Percentiles rank a stretch among this genome's conserved stretches.
Conservation (phyloP, 768 basidiomycete species). For the Amanita jacksonii region DNA sequence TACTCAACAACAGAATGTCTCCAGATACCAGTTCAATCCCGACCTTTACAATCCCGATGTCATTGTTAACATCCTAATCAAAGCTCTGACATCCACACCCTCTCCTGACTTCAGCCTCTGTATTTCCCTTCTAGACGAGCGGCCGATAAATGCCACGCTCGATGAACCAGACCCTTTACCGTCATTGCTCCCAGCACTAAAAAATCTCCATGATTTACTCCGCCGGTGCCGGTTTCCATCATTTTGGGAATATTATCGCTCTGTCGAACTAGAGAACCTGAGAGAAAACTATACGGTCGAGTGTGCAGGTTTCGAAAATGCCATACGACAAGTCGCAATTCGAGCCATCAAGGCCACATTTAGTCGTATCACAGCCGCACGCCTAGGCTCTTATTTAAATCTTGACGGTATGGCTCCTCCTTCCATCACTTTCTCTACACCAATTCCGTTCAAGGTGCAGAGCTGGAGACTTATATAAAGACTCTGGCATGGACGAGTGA, state of each 20-base stretch:
- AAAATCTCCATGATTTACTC: slow-evolving; percentile 57
- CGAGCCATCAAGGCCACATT: slow-evolving; percentile 74
- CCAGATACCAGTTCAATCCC: slow-evolving; percentile 93
- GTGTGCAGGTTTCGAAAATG: slow-evolving; percentile 72
- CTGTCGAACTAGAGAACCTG: slow-evolving; percentile 57
- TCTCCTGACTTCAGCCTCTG: slow-evolving; percentile 93
- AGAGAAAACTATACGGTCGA: slow-evolving; percentile 85
- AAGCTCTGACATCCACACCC: slow-evolving; percentile 77
- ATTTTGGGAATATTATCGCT: slow-evolving; percentile 74
- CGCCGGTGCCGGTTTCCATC: slow-evolving; percentile 82
- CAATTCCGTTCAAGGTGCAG: slow-evolving; percentile 30
- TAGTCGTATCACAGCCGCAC: slow-evolving; percentile 55
- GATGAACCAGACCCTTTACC: slow-evolving; percentile 83
- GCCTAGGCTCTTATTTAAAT: slow-evolving; percentile 66
- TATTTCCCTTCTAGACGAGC: slow-evolving; percentile 84
- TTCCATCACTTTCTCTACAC: background rate
- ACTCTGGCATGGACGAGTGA: slow-evolving; percentile 63
- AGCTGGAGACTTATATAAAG: slow-evolving; percentile 49
- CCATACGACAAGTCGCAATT: slow-evolving; percentile 69
- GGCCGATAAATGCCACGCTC: slow-evolving; percentile 38
- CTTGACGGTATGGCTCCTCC: slow-evolving; percentile 38
- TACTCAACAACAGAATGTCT: slow-evolving; percentile 8
- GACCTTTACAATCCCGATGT: slow-evolving; percentile 90
- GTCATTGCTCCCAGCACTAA: slow-evolving; percentile 55
- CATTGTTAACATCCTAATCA: slow-evolving; percentile 89